Conservation (phyloP, 2,329 filamentous ascomycete genomes). For the Pseudodiploospora longispora region DNA sequence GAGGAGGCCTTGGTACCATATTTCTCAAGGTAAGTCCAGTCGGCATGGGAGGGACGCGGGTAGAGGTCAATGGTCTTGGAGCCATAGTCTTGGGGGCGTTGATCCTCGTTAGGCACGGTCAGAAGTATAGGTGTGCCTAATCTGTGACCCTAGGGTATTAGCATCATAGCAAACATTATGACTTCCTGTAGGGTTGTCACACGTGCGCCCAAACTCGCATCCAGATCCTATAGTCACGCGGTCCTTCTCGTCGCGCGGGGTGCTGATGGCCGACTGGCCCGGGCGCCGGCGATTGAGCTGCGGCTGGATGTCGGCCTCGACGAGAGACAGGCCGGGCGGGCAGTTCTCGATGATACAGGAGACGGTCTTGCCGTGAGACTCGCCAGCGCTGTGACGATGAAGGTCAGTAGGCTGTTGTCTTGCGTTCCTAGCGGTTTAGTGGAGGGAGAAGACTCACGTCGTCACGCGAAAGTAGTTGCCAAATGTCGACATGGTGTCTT, state of each 20-base stretch:
- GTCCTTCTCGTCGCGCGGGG: constrained; percentile 89
- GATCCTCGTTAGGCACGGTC: constrained; percentile 84
- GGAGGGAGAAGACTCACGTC: constrained; percentile 48
- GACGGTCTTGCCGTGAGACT: constrained; percentile 84
- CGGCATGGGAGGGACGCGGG: constrained; percentile 86
- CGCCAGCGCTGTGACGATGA: constrained; percentile 33
- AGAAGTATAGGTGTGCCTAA: constrained; percentile 85
- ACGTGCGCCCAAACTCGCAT: constrained; percentile 79
- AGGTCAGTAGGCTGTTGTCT: neutral
- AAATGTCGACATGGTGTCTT: constrained; percentile 71
- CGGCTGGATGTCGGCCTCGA: constrained; percentile 82
- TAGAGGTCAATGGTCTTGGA: constrained; percentile 83
- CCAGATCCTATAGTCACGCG: constrained; percentile 86
- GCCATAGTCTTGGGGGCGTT: constrained; percentile 86
- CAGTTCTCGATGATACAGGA: constrained; percentile 92
- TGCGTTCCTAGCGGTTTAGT: constrained; percentile 1
- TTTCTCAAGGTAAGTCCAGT: constrained; percentile 96
- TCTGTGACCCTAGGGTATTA: constrained; percentile 11
- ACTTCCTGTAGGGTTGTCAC: constrained; percentile 12
- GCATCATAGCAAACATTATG: constrained; percentile 13
- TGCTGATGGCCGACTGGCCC: constrained; percentile 83
- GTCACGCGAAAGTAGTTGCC: constrained; percentile 75
- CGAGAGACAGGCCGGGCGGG: constrained; percentile 79
- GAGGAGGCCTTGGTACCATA: constrained; percentile 90
- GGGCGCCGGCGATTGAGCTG: constrained; percentile 87